phyloP scores from a whole-genome alignment of 2,329 filamentous ascomycete genomes.

The Raffaelea ambrosiae region DNA sequence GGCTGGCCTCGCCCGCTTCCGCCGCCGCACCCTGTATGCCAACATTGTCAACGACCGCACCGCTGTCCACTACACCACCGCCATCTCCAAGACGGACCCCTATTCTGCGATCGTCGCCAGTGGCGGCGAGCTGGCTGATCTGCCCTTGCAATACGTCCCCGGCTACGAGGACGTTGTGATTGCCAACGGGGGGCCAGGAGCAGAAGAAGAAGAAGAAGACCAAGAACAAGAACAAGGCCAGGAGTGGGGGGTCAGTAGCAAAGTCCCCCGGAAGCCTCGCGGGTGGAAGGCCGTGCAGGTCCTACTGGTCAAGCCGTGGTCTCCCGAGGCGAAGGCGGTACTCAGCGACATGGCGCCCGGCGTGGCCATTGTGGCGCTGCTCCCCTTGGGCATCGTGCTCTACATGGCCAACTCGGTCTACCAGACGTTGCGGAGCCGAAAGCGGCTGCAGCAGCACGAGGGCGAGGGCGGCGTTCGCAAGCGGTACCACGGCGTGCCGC shows the following conservation, averaged over 20 bases:
- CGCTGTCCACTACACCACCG: constrained; percentile 75
- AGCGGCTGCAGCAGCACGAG: constrained; percentile 70
- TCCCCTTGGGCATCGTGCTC: constrained; percentile 62
- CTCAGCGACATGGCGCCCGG: constrained; percentile 32
- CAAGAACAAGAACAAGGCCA: not conserved
- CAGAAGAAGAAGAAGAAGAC: not conserved
- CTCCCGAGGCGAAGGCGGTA: constrained; percentile 1
- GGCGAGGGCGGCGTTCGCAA: constrained; percentile 60
- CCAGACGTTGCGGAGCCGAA: constrained; percentile 66
- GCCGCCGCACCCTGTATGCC: constrained; percentile 67
- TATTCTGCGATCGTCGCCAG: constrained; percentile 36
- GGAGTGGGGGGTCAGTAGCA: not conserved
- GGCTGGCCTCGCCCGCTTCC: constrained; percentile 66
- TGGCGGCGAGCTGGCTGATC: constrained; percentile 44
- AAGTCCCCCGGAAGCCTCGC: not conserved
- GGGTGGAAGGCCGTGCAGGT: constrained; percentile 1
- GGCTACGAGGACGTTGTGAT: constrained; percentile 65
- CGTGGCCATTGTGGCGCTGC: constrained; percentile 56
- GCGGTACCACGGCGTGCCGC: constrained; percentile 64
- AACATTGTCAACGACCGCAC: constrained; percentile 83
- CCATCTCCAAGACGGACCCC: constrained; percentile 69
- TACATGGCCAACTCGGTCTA: constrained; percentile 70
- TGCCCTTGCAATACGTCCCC: constrained; percentile 64
- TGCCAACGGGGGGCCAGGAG: not conserved
- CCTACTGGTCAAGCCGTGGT: constrained; percentile 9